Evolutionary conservation across 2,329 filamentous ascomycete species (phyloP).

Genomic region (Cladosporium sp.): DNA sequence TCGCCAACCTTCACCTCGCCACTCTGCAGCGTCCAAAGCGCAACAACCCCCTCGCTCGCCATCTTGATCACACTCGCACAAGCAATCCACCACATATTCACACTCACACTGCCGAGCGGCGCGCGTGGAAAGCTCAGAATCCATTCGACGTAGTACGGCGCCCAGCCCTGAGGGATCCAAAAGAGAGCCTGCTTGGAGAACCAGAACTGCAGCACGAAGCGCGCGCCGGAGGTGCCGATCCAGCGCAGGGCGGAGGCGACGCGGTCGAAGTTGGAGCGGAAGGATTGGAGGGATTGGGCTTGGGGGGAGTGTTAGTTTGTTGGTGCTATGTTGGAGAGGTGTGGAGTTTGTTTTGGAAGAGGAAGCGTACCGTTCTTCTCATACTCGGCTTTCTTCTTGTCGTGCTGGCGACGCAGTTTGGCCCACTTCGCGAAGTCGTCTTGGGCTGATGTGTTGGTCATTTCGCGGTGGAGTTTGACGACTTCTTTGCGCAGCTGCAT

Average conservation of each 20-base stretch:
- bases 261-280: constrained; percentile 66
- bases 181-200: constrained; percentile 86
- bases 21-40: constrained; percentile 32
- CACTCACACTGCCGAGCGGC: constrained; percentile 84
- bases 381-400: constrained; percentile 71
- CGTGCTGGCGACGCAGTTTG: constrained; percentile 62
- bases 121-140: constrained; percentile 84
- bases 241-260: constrained; percentile 67
- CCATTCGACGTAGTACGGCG: constrained; percentile 93
- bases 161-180: constrained; percentile 87
- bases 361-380: constrained; percentile 87
- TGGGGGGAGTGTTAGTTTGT: too few species aligned
- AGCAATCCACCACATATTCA: constrained; percentile 87
- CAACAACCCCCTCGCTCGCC: constrained; percentile 63
- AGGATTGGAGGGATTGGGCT: constrained; percentile 24
- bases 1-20: constrained; percentile 19
- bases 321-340: constrained; percentile 1
- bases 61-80: constrained; percentile 74
- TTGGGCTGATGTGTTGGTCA: constrained; percentile 86
- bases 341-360: too few species aligned
- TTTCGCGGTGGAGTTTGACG: constrained; percentile 72
- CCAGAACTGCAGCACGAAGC: constrained; percentile 85
- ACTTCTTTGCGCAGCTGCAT: constrained; percentile 72
- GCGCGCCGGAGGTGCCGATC: constrained; percentile 74
- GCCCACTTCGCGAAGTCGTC: constrained; percentile 87